phyloP scores from a whole-genome alignment of 495 filamentous ascomycete genomes.

The Penicillium manginii region DNA sequence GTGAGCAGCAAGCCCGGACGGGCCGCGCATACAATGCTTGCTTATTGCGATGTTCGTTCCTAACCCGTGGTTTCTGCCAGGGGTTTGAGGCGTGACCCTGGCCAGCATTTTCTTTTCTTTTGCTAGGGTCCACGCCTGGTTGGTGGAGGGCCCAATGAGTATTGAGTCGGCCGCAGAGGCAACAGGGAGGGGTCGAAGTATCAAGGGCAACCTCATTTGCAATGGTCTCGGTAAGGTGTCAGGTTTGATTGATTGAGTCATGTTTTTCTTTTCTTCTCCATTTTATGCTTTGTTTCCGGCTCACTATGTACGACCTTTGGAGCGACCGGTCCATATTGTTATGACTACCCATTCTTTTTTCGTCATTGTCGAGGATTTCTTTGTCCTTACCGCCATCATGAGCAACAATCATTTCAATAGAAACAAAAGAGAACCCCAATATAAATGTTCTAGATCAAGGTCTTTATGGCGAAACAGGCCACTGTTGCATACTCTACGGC shows the following conservation, averaged over 20 bases:
- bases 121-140: constrained; percentile 17
- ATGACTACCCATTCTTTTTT: constrained; percentile 26
- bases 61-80: constrained; percentile 11
- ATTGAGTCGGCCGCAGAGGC: constrained; percentile 13
- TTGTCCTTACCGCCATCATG: constrained; percentile 9
- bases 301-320: constrained; percentile 21
- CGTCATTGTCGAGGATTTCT: constrained; percentile 10
- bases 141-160: constrained; percentile 20
- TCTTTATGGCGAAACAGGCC: constrained; percentile 16
- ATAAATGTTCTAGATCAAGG: constrained; percentile 37
- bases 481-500: constrained; percentile 11
- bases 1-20: constrained; percentile 20
- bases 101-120: background rate
- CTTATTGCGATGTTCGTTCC: constrained; percentile 25
- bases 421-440: constrained; percentile 14
- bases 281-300: constrained; percentile 14
- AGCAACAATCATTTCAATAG: background rate
- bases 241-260: constrained; percentile 16
- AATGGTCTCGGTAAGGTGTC: constrained; percentile 27
- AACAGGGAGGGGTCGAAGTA: constrained; percentile 7
- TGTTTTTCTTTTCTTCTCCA: constrained; percentile 21
- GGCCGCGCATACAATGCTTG: constrained; percentile 22
- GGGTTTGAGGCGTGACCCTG: constrained; percentile 10
- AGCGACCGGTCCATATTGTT: constrained; percentile 36
- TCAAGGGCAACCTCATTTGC: constrained; percentile 11